Evolutionary conservation across 2,329 filamentous ascomycete genomes (phyloP).

Genomic region (Pseudogymnoascus sp.): DNA sequence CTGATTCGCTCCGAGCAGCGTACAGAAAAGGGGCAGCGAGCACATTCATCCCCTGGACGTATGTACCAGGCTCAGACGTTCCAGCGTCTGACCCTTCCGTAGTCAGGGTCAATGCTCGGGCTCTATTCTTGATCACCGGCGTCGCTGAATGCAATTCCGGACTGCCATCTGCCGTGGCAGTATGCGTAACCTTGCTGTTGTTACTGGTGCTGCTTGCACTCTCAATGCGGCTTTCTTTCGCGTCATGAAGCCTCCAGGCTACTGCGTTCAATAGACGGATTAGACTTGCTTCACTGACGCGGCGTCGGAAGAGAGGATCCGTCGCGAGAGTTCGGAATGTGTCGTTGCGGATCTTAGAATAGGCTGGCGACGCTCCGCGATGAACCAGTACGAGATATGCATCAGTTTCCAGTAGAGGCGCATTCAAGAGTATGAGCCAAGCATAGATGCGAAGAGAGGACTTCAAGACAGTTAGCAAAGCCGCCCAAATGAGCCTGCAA

Average conservation of each 20-base stretch:
- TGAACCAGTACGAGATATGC: conserved; percentile 85
- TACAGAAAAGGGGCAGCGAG: conserved; percentile 93
- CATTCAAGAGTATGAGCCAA: conserved; percentile 89
- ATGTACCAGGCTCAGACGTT: conserved; percentile 64
- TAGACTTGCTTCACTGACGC: conserved; percentile 89
- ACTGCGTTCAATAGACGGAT: conserved; percentile 92
- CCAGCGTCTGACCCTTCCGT: conserved; percentile 56
- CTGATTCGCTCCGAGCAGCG: conserved; percentile 84
- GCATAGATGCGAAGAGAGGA: conserved; percentile 90
- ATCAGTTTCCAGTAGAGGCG: conserved; percentile 75
- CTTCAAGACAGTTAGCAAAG: conserved; percentile 36
- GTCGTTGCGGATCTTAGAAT: conserved; percentile 96
- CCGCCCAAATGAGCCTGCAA: conserved; percentile 6
- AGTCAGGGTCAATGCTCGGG: conserved; percentile 50
- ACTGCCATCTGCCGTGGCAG: conserved; percentile 21
- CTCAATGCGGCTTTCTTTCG: conserved; percentile 38
- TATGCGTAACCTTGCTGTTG: conserved; percentile 17
- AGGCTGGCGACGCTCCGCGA: conserved; percentile 85
- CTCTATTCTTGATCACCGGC: conserved; percentile 32
- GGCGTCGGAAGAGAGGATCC: conserved; percentile 90
- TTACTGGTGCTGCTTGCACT: conserved; percentile 10
- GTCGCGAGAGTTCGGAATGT: conserved; percentile 95
- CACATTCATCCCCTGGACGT: conserved; percentile 99
- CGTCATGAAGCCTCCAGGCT: conserved; percentile 87
- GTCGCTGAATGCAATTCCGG: conserved; percentile 21